Conservation (phyloP, 2,329 filamentous ascomycete genomes). For the Diplodia corticola region DNA sequence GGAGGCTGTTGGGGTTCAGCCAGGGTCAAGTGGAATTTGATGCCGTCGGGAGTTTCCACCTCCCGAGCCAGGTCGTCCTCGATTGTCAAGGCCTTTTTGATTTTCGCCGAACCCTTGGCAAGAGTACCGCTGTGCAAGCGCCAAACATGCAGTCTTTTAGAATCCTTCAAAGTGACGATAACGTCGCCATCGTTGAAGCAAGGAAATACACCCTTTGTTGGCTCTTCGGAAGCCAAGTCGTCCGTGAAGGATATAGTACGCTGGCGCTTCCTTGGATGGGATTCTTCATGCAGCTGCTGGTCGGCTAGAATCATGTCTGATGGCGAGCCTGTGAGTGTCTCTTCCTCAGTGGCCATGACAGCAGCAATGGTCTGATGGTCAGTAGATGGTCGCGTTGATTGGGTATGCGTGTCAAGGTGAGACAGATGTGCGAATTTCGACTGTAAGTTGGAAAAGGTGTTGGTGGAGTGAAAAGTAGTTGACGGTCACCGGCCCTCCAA, state of each 20-base stretch:
- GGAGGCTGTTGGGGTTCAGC: not conserved
- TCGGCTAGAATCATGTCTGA: no score
- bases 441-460: no score
- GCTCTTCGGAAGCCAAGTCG: no score
- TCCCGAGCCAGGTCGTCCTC: not conserved
- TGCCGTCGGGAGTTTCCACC: no score
- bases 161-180: slow-evolving; percentile 21
- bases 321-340: not conserved
- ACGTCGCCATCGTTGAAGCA: slow-evolving; percentile 27
- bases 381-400: no score
- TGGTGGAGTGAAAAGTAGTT: no score
- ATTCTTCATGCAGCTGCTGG: not conserved
- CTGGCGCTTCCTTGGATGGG: not conserved
- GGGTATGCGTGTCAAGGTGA: no score
- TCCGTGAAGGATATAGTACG: not conserved
- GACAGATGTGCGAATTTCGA: no score
- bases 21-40: not conserved
- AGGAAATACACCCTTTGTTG: slow-evolving; percentile 21
- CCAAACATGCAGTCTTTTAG: not conserved
- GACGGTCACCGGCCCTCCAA: no score
- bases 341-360: not conserved
- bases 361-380: no score
- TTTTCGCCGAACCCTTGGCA: not conserved
- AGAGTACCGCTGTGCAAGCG: slow-evolving; percentile 27
- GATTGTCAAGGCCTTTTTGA: not conserved